A percentile compares a stretch with the other conserved stretches of the same genome.
Conservation (phyloP, 345 rosid species). For the Iberis pinnata region DNA sequence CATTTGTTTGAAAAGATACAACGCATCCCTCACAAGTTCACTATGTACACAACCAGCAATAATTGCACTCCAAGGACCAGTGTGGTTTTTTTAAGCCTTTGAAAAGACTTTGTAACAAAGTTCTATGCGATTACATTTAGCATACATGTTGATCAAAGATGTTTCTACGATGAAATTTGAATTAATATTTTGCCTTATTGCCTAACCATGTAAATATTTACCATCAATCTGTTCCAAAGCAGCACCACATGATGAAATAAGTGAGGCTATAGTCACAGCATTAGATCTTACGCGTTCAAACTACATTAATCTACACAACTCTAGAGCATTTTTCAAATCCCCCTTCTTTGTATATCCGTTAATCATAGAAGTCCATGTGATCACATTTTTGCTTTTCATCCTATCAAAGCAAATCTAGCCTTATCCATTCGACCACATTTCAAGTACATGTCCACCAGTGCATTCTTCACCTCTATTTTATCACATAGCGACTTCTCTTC, state of each 20-base stretch:
- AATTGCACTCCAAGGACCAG: conserved; percentile 70
- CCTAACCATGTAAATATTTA: conserved; percentile 72
- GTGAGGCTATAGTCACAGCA: conserved; percentile 54
- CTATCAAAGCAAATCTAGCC: conserved; percentile 48
- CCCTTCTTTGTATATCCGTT: conserved; percentile 46
- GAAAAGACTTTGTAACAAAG: conserved; percentile 50
- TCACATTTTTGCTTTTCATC: conserved; percentile 50
- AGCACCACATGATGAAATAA: conserved; percentile 60
- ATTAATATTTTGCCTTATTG: conserved; percentile 43
- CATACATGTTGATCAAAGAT: conserved; percentile 79
- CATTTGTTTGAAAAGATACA: conserved; percentile 48
- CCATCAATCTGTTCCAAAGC: conserved; percentile 43
- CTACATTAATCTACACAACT: conserved; percentile 47
- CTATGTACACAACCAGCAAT: conserved; percentile 52
- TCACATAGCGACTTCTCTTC: conserved; percentile 41
- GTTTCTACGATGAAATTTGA: conserved; percentile 51
- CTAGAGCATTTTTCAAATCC: conserved; percentile 38
- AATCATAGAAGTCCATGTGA: conserved; percentile 63
- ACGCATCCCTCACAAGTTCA: conserved; percentile 37
- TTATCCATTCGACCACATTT: conserved; percentile 53
- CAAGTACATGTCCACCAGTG: conserved; percentile 56
- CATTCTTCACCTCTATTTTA: conserved; percentile 42
- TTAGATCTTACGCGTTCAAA: conserved; percentile 45
- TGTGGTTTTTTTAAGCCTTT: conserved; percentile 41
- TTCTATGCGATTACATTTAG: conserved; percentile 52